A percentile compares a stretch with the other conserved stretches of the same genome.
Conservation (phyloP, 441 rosid genomes). For the Eruca vesicaria region DNA sequence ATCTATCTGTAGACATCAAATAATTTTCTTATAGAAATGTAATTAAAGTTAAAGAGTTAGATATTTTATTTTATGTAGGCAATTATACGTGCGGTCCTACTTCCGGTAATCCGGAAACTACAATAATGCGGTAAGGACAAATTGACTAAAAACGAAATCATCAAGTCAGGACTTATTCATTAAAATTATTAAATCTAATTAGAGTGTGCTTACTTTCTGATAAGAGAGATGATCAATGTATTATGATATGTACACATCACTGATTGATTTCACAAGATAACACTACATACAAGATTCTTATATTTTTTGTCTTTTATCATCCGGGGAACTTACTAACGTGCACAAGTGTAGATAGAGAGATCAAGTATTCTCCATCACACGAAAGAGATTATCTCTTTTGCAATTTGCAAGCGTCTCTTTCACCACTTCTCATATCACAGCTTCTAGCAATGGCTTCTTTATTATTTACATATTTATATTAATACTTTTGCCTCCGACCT, state of each 20-base stretch:
- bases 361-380: not conserved
- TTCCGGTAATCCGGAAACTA: not conserved
- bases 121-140: not conserved
- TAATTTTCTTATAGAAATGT: not conserved
- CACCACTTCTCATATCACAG: constrained; percentile 10
- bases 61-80: not conserved
- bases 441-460: constrained; percentile 17
- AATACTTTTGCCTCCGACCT: not conserved
- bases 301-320: not conserved
- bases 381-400: not conserved
- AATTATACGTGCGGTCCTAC: not conserved
- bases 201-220: not conserved
- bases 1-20: too few species aligned
- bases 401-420: not conserved
- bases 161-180: not conserved
- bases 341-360: constrained; percentile 21
- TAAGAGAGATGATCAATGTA: not conserved
- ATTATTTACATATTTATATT: constrained; percentile 1
- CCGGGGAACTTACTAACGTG: constrained; percentile 10
- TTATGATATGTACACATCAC: constrained; percentile 6
- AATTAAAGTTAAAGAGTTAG: not conserved
- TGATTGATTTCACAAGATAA: not conserved
- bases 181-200: not conserved
- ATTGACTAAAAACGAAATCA: not conserved
- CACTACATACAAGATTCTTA: not conserved